Evolutionary conservation across 179 eudicot genomes (phyloP), one percentile per base, ranked within the genome.

Genomic region (Amaranthus tricolor): DNA sequence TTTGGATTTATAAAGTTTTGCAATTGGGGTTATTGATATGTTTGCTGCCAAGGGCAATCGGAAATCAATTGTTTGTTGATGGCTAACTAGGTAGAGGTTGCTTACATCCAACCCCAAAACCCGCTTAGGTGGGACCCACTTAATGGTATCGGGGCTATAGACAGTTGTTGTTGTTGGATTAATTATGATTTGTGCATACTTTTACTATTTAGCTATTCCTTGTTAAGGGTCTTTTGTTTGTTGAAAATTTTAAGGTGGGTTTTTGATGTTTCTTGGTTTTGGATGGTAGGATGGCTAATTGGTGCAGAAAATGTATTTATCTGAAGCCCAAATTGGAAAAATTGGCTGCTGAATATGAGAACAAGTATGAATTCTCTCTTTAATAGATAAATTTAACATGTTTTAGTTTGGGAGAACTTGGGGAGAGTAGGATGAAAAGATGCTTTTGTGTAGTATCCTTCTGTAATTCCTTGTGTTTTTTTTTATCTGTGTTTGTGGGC

Each of bases 271-370:
- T 19, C 5, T 72, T 48, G 6, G 40, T 43, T 53, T 59, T 60
- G 74, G 74, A 58, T 74, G 45, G 55, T 76, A 93, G 98, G 98
- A 91, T 93, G 98, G 98, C 98, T 63, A 69, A 87, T 19, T 92
- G 98, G 98, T 94, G 98, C 86, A 84, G 98, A 72, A 94, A 94
- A 83, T 94, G 98, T 87, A 94, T 94, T 24, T 92, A 87, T 76
- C 81, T 94, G 74, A 90, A 90, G 87, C 98, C 98, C 53, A 92
- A 94, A 77, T 79, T 94, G 85, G 98, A 92, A 80, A 94, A 94
- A 82, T 48, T 94, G 75, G 94, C 96, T 15, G 93, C 96, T 12
- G 96, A 94, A 58, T 94, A 64, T 81, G 96, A 90, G 51, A 80
- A 93, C 84, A 92, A 88, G 98, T 94, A 82, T 16, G 64, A 50